These are phyloP conservation scores for Salix brachista DNA, from an alignment of 345 rosid genomes.

Conservation along the genomic window DNA sequence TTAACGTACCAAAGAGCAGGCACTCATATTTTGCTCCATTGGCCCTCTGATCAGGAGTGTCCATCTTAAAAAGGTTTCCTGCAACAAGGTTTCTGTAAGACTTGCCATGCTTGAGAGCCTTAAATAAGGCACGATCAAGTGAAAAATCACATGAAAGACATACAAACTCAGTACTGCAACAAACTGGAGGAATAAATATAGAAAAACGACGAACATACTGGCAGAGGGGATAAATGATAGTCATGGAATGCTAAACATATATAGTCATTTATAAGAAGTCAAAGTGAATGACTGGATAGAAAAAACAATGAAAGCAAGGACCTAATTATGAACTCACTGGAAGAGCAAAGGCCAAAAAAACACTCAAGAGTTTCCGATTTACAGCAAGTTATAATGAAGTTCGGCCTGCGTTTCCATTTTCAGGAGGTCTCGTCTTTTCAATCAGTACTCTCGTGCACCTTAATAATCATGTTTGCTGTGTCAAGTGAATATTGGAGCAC, in stretches of 20 bases:
- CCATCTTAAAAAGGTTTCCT: constrained; percentile 49
- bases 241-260: no score
- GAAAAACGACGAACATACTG: neutral
- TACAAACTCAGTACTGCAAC: neutral
- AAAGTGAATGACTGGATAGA: neutral
- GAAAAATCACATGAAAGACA: neutral
- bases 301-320: neutral
- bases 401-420: neutral
- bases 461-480: no score
- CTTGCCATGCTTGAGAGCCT: neutral
- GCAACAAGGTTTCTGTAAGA: constrained; percentile 6
- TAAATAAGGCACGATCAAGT: neutral
- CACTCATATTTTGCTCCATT: constrained; percentile 54
- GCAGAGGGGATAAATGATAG: neutral
- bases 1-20: constrained; percentile 66
- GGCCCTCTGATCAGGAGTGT: constrained; percentile 30
- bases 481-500: no score
- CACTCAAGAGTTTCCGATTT: constrained; percentile 5
- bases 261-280: neutral
- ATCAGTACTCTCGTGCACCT: no score
- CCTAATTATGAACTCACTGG: neutral
- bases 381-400: neutral
- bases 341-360: neutral
- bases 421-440: neutral
- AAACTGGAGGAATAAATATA: neutral